Evolutionary conservation across 805 yeast genomes (phyloP).

Genomic region (Candida cerambycidarum): DNA sequence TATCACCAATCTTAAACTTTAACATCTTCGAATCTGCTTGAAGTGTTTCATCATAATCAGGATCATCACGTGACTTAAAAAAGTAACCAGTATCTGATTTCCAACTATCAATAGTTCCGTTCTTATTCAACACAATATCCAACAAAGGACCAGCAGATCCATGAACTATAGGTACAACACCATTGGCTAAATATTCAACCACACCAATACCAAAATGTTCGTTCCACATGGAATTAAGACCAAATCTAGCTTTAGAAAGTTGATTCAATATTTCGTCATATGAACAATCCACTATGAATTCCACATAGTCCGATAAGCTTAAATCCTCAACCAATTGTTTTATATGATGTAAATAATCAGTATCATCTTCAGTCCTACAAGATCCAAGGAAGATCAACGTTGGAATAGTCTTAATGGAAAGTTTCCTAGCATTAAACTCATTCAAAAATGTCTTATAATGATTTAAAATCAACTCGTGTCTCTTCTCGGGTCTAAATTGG

Average conservation of each 20-base stretch:
- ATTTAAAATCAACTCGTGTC: conserved; percentile 69
- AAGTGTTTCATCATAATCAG: conserved; percentile 49
- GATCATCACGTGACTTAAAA: conserved; percentile 69
- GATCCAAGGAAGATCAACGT: conserved; percentile 79
- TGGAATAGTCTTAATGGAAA: conserved; percentile 35
- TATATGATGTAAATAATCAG: conserved; percentile 53
- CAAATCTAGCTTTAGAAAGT: conserved; percentile 61
- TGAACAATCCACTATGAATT: conserved; percentile 72
- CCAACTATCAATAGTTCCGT: conserved; percentile 18
- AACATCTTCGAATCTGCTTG: conserved; percentile 6
- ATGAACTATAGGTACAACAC: conserved; percentile 85
- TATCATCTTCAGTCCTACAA: conserved; percentile 70
- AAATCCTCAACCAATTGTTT: conserved; percentile 36
- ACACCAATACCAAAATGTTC: conserved; percentile 98
- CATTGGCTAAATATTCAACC: conserved; percentile 87
- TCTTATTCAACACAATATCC: conserved; percentile 65
- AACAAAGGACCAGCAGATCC: conserved; percentile 93
- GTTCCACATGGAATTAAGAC: conserved; percentile 98
- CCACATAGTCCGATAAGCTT: conserved; percentile 34
- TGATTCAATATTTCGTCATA: conserved; percentile 59
- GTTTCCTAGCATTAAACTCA: conserved; percentile 18
- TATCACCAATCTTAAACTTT: background rate
- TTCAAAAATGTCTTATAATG: conserved; percentile 61
- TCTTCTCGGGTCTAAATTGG: conserved; percentile 93
- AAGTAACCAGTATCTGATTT: conserved; percentile 70